Conservation (phyloP, 441 rosid species). For the Omphalea diandra region DNA sequence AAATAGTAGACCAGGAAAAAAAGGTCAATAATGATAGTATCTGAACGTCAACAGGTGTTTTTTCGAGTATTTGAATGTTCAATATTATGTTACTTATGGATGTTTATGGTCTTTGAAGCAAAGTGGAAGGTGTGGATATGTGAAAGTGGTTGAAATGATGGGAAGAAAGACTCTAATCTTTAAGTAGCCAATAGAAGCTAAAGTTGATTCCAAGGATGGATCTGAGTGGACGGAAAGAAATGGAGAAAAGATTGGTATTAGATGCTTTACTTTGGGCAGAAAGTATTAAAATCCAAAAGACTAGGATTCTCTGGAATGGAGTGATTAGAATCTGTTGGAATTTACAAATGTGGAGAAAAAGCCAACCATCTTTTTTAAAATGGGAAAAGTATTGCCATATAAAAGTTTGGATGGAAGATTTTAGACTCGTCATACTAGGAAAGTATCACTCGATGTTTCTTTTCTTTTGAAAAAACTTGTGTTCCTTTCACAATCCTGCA, state of each 20-base stretch:
- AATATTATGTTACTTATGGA: background rate
- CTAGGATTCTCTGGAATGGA: slow-evolving; percentile 6
- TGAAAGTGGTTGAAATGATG: slow-evolving; percentile 27
- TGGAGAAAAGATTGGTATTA: slow-evolving; percentile 30
- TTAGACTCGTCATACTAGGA: background rate
- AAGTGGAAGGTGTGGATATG: slow-evolving; percentile 11
- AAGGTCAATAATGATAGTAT: slow-evolving; percentile 4
- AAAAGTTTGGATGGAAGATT: background rate
- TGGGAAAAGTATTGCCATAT: slow-evolving; percentile 21
- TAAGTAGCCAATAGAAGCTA: slow-evolving; percentile 20
- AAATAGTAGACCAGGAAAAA: slow-evolving; percentile 22
- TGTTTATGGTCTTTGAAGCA: slow-evolving; percentile 23
- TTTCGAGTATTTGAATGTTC: background rate
- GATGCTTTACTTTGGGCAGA: slow-evolving; percentile 36
- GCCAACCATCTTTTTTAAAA: slow-evolving; percentile 14
- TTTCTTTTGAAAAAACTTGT: background rate
- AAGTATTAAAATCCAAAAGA: slow-evolving; percentile 24
- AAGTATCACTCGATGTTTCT: background rate
- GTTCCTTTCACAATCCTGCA: background rate
- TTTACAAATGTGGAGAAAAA: slow-evolving; percentile 23
- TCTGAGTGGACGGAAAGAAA: slow-evolving; percentile 24
- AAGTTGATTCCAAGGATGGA: slow-evolving; percentile 32
- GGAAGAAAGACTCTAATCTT: slow-evolving; percentile 9
- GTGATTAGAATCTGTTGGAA: slow-evolving; percentile 22
- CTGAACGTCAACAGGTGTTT: background rate